Evolutionary conservation across 805 yeast genomes (phyloP).

Genomic region (Saturnispora gosingensis): DNA sequence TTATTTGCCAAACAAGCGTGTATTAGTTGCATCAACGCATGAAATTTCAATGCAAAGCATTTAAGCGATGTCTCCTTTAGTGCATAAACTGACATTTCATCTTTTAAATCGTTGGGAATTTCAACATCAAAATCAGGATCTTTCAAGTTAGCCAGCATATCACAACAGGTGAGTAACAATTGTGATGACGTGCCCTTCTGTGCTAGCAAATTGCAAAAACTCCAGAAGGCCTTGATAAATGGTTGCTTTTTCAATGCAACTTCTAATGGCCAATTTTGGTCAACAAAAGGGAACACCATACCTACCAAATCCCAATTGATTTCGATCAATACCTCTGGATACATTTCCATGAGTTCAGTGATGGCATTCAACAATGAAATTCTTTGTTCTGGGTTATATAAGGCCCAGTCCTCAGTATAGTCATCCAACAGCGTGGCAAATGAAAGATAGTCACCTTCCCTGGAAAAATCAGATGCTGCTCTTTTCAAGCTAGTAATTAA

Average conservation of each 20-base stretch:
- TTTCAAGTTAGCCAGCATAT: constrained; percentile 38
- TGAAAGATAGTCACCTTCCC: constrained; percentile 53
- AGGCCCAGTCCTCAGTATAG: constrained; percentile 39
- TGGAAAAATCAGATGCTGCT: constrained; percentile 24
- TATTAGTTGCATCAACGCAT: constrained; percentile 58
- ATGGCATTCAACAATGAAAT: constrained; percentile 39
- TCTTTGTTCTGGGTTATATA: constrained; percentile 42
- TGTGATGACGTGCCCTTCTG: constrained; percentile 73
- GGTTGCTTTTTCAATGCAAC: constrained; percentile 31
- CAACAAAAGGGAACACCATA: constrained; percentile 48
- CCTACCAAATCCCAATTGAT: constrained; percentile 93
- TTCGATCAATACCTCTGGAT: constrained; percentile 47
- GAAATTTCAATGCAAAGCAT: constrained; percentile 49
- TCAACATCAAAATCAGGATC: constrained; percentile 1
- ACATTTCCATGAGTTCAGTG: constrained; percentile 31
- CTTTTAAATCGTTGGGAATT: neutral
- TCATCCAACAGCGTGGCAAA: constrained; percentile 67
- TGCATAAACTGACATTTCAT: neutral
- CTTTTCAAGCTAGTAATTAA: constrained; percentile 14
- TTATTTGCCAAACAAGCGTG: constrained; percentile 50
- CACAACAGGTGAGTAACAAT: constrained; percentile 61
- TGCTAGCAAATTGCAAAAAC: constrained; percentile 55
- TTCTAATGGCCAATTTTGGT: constrained; percentile 26
- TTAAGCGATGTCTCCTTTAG: constrained; percentile 9
- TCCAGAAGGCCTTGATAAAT: constrained; percentile 30